Evolutionary conservation across 192 early-diverging fungal species (phyloP).

Genomic region (Umbelopsis ramanniana): DNA sequence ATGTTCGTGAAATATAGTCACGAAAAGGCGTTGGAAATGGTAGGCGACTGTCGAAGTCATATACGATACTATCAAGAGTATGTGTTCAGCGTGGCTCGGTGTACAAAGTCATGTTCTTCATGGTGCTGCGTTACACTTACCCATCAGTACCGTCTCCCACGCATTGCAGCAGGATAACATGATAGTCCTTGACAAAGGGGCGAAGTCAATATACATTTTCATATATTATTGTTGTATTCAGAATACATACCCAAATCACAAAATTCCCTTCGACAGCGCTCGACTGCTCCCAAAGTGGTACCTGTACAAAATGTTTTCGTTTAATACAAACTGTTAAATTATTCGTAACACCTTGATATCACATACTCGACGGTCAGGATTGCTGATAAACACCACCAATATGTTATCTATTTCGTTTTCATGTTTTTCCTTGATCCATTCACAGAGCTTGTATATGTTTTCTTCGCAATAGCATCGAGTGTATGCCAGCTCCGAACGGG

Average conservation of each 20-base stretch:
- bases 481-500: conserved; percentile 11
- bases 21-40: conserved; percentile 20
- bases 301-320: neutral
- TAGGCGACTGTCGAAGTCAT: conserved; percentile 28
- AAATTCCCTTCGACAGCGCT: neutral
- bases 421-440: conserved; percentile 19
- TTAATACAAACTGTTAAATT: neutral
- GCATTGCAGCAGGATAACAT: conserved; percentile 26
- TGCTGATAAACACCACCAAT: conserved; percentile 29
- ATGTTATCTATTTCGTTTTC: neutral
- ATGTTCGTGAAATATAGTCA: conserved; percentile 15
- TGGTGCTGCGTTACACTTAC: conserved; percentile 11
- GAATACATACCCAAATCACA: conserved; percentile 29
- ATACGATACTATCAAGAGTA: neutral
- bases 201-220: too few species aligned
- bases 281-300: conserved; percentile 32
- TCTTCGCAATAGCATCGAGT: conserved; percentile 37
- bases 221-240: neutral
- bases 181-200: conserved; percentile 25
- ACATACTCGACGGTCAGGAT: conserved; percentile 8
- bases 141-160: neutral
- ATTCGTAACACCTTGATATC: neutral
- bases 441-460: conserved; percentile 29
- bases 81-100: neutral
- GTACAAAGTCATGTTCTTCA: too few species aligned